A percentile compares a stretch with the other conserved stretches of the same genome.
phyloP scores from a whole-genome alignment of 257 asterid species.

The Penstemon barbatus region DNA sequence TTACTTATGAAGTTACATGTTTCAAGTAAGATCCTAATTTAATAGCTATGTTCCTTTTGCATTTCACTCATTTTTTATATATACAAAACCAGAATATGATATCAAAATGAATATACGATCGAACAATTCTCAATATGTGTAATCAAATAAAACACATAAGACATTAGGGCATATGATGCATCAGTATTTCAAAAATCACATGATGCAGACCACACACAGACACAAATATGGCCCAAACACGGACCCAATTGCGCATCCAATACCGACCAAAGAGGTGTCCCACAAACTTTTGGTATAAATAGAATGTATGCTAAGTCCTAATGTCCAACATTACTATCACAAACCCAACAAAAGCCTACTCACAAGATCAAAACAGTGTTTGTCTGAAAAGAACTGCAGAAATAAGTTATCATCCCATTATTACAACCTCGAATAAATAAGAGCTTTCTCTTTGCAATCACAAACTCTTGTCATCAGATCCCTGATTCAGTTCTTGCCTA shows the following conservation, averaged over 20 bases:
- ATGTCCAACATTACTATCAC: conserved; percentile 24
- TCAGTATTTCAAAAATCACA: too few species aligned
- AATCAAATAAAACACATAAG: too few species aligned
- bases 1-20: too few species aligned
- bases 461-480: conserved; percentile 38
- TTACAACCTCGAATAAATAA: conserved; percentile 18
- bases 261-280: too few species aligned
- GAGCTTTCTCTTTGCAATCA: conserved; percentile 27
- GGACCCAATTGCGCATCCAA: neutral
- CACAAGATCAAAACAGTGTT: conserved; percentile 22
- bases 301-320: conserved; percentile 20
- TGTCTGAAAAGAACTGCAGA: conserved; percentile 26
- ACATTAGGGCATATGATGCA: too few species aligned
- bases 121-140: too few species aligned
- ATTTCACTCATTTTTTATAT: too few species aligned
- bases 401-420: conserved; percentile 24
- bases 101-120: too few species aligned
- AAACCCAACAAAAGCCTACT: conserved; percentile 13
- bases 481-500: conserved; percentile 64
- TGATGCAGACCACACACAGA: neutral
- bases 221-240: neutral
- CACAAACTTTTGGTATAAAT: too few species aligned
- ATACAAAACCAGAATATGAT: too few species aligned
- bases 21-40: too few species aligned
- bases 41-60: too few species aligned